Percentiles rank a stretch among this genome's conserved stretches.
Evolutionary conservation across 2,329 filamentous ascomycete species (phyloP).

Genomic region (Claviceps lovelessii): DNA sequence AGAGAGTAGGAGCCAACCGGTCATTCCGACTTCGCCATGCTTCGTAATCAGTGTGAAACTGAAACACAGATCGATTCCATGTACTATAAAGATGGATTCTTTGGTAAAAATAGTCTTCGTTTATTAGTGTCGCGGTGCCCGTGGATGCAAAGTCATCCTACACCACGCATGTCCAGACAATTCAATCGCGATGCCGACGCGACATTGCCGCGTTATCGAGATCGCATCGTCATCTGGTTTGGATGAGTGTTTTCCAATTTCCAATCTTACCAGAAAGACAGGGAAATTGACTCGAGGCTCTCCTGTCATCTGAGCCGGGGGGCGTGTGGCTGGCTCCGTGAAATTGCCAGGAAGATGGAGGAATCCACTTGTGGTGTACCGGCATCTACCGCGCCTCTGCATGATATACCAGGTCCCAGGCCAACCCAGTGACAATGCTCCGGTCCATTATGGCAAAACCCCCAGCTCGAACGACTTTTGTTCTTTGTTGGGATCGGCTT

Average conservation of each 20-base stretch:
- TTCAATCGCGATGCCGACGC: background rate
- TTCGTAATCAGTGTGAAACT: background rate
- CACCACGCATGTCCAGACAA: background rate
- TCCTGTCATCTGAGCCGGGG: background rate
- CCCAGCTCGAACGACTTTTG: background rate
- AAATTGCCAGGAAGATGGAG: slow-evolving; percentile 1
- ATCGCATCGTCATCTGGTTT: background rate
- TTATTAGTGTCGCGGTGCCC: background rate
- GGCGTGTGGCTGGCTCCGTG: background rate
- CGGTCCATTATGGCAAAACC: background rate
- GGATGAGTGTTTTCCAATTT: background rate
- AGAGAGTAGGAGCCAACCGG: background rate
- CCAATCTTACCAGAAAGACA: background rate
- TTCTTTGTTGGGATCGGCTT: background rate
- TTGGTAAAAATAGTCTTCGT: background rate
- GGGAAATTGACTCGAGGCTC: background rate
- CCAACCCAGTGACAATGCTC: background rate
- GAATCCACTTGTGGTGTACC: background rate
- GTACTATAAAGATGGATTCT: background rate
- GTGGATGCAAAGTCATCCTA: background rate
- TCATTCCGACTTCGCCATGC: background rate
- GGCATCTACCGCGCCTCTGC: background rate
- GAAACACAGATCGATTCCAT: background rate
- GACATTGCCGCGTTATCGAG: background rate
- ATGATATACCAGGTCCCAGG: background rate